Evolutionary conservation across 345 rosid genomes (phyloP), one percentile per base, ranked within the genome.

Genomic region (Salix caprea): DNA sequence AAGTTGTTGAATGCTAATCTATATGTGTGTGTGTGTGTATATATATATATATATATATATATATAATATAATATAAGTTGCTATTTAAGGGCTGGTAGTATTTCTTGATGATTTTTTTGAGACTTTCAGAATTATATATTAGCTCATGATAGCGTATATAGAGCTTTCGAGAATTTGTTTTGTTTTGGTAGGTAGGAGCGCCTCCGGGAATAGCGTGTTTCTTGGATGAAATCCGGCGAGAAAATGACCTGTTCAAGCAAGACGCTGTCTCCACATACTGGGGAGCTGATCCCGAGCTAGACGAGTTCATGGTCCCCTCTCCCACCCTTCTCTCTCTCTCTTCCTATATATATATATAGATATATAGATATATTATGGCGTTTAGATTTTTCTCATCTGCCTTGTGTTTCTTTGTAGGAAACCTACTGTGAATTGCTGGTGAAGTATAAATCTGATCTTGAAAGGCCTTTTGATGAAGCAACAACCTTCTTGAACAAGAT

Each of bases 271-370:
- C 89, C 6, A 78, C 83, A 7, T 86, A 78, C 88, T 78, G 84
- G 2, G 97, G 94, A 75, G 88, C 89, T 69, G 98, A 96, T 87
- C 99, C 94, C 75, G 96, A 93, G 89, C 99, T 96, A 75, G 99
- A 96, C 80, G 91, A 91, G 82, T 96, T 96, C 88, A 93, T 96
- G 98, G 99, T 96, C 46, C 39, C 54, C 54, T 70, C 24, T 8
- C 5, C 26, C 28, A 15, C 28, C 46, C 74, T 48, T 67, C 26
- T 50, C 71, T 56, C 36, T 2, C 19, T 39, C 26, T 32, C 48
- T 71, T 56, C 39, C 0, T 40, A 10, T 40, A 10, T 40, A 40
- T 40, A 40, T 40, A 19, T 28, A 26, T 26, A 26, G 1, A 26
- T 28, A 30, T 2, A 30, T 30, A 30, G 32, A 30, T 66, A 14